Evolutionary conservation across 2,329 filamentous ascomycete species (phyloP), one percentile per base, ranked within the genome.

Genomic region (Neospermospora avenae): DNA sequence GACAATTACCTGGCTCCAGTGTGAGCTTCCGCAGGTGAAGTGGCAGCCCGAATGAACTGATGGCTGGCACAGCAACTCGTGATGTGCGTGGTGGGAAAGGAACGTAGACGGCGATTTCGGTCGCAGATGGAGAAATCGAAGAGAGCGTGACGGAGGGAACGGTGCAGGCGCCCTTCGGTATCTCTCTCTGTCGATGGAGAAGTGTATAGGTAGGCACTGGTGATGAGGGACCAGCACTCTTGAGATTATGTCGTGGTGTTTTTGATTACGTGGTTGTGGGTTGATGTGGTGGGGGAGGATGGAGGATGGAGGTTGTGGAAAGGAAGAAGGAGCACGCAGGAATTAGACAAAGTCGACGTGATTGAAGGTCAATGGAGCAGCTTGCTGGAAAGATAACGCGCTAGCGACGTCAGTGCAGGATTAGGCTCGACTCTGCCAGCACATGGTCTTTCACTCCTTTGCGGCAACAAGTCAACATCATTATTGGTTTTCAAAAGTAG

Each of bases 161-260:
- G 70, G 71, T 73, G 72, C 71, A 73, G 72, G 70, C 71, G 71
- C 69, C 66, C 65, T 64, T 70, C 67, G 58, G 58, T 63, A 56
- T 63, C 65, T 69, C 62, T 63, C 65, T 69, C 62, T 59, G 60
- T 66, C 64, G 63, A 65, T 64, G 42, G 20, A 42, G 59, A 64
- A 67, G 58, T 57, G 49, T 42, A 22, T 31, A 37, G n/a, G 57
- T 8, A 57, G 55, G 20, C 25, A 42, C 41, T 48, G 42, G 48
- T 44, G n/a, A 39, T 24, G 42, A 59, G 42, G 49, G 34, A 39
- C 61, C 67, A 70, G 68, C 55, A 60, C 58, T 65, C 63, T 57
- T 62, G 28, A 62, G 53, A 34, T 48, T 42, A 42, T 51, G 45
- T 62, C 34, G 51, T 46, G 54, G 20, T 63, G 45, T 37, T 57